phyloP scores from a whole-genome alignment of 139 green algal species.

The Pleodorina starrii region DNA sequence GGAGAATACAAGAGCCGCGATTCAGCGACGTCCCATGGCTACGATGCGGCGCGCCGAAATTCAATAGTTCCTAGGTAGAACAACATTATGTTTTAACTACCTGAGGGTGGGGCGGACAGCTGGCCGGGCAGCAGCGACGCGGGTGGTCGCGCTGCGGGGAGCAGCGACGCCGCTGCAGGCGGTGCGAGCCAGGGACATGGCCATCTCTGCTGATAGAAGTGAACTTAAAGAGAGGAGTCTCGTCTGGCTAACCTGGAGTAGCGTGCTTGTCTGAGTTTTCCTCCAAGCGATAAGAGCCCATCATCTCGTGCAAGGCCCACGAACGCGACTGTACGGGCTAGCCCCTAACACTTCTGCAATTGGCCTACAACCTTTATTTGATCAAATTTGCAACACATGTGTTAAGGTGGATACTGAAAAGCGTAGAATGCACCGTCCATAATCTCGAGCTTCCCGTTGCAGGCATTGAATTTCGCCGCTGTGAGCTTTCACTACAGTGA shows the following conservation, averaged over 20 bases:
- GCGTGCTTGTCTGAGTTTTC: background rate
- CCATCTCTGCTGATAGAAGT: conserved; percentile 25
- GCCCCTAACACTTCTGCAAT: too few relatives aligned
- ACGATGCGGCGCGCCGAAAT: background rate
- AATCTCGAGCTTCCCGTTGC: too few relatives aligned
- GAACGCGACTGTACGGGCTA: background rate
- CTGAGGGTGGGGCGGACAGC: conserved; percentile 45
- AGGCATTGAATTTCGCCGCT: too few relatives aligned
- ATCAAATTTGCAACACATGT: too few relatives aligned
- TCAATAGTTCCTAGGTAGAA: background rate
- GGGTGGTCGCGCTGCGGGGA: conserved; percentile 32
- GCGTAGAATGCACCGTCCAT: too few relatives aligned
- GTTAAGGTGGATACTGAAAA: too few relatives aligned
- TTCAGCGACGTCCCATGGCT: background rate
- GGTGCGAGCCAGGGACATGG: conserved; percentile 49
- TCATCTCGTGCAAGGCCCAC: conserved; percentile 5
- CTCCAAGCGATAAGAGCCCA: background rate
- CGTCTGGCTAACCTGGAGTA: conserved; percentile 5
- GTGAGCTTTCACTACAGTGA: too few relatives aligned
- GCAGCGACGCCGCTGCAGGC: conserved; percentile 42
- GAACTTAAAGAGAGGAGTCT: background rate
- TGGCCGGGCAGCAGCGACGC: conserved; percentile 40
- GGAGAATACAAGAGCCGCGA: background rate
- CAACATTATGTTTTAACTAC: conserved; percentile 14
- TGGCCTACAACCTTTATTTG: too few relatives aligned